These are phyloP conservation scores for Protomyces lactucae-debilis DNA, from an alignment of 1,139 yeast genomes.

Conservation along the genomic window DNA sequence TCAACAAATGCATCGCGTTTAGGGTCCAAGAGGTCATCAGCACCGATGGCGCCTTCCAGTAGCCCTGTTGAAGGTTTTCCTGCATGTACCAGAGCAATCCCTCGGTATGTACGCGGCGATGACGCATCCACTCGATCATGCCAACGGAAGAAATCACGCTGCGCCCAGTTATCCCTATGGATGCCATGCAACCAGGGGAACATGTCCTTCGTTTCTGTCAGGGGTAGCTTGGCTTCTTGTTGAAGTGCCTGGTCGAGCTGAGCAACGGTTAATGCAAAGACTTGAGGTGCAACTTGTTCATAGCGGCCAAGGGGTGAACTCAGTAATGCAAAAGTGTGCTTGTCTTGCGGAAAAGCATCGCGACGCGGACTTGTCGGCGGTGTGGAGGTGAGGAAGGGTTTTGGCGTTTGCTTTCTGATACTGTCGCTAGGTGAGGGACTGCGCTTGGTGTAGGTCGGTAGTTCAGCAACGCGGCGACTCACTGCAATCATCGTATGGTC, in stretches of 20 bases:
- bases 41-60: slow-evolving; percentile 59
- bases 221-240: slow-evolving; percentile 42
- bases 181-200: slow-evolving; percentile 91
- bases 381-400: background rate
- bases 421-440: slow-evolving; percentile 2
- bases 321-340: background rate
- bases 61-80: slow-evolving; percentile 39
- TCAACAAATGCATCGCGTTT: slow-evolving; percentile 45
- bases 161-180: slow-evolving; percentile 38
- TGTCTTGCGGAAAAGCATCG: background rate
- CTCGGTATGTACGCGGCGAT: slow-evolving; percentile 5
- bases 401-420: background rate
- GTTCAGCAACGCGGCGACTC: slow-evolving; percentile 9
- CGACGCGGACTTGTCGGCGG: background rate
- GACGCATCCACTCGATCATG: background rate
- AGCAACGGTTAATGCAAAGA: slow-evolving; percentile 36
- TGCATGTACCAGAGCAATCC: slow-evolving; percentile 2
- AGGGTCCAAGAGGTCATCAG: slow-evolving; percentile 53
- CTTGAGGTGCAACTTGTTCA: slow-evolving; percentile 30
- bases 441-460: slow-evolving; percentile 8
- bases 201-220: slow-evolving; percentile 64
- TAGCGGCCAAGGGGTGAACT: background rate
- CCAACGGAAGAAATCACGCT: slow-evolving; percentile 36
- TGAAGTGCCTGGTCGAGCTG: slow-evolving; percentile 37
- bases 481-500: slow-evolving; percentile 6